phyloP scores from a whole-genome alignment of 345 rosid genomes.

The Erysimum cheiranthoides region DNA sequence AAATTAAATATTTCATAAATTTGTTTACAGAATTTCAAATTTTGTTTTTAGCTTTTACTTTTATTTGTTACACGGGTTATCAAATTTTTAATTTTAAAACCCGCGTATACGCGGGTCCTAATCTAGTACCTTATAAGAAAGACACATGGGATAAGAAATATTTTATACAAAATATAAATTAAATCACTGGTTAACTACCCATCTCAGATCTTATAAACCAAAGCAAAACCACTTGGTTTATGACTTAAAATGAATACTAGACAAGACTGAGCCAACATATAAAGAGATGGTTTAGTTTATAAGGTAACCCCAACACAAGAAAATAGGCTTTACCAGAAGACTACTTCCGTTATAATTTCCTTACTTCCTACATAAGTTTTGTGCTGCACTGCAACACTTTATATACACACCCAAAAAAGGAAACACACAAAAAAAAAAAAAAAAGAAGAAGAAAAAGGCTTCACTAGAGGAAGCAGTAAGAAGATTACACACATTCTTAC shows the following conservation, averaged over 20 bases:
- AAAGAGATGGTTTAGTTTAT: not conserved
- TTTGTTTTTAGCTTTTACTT: too few relatives aligned
- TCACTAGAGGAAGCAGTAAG: conserved; percentile 5
- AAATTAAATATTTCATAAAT: too few relatives aligned
- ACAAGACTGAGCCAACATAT: not conserved
- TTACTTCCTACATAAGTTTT: not conserved
- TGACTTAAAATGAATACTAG: not conserved
- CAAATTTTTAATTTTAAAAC: too few relatives aligned
- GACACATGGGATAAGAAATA: too few relatives aligned
- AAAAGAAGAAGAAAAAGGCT: not conserved
- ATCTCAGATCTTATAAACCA: not conserved
- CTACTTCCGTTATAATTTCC: conserved; percentile 3
- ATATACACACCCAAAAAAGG: conserved; percentile 8
- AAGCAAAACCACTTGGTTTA: conserved; percentile 5
- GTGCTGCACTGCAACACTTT: conserved; percentile 2
- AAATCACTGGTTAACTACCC: not conserved
- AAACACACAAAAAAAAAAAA: not conserved
- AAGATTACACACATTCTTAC: conserved; percentile 20
- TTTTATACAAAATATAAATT: not conserved
- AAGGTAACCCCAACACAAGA: not conserved
- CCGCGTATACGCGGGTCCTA: too few relatives aligned
- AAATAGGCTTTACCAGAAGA: not conserved
- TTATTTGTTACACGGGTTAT: too few relatives aligned
- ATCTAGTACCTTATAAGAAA: too few relatives aligned
- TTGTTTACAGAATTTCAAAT: too few relatives aligned